Conservation (phyloP, 371 early-diverging fungal species). For the Coemansia sp. region DNA sequence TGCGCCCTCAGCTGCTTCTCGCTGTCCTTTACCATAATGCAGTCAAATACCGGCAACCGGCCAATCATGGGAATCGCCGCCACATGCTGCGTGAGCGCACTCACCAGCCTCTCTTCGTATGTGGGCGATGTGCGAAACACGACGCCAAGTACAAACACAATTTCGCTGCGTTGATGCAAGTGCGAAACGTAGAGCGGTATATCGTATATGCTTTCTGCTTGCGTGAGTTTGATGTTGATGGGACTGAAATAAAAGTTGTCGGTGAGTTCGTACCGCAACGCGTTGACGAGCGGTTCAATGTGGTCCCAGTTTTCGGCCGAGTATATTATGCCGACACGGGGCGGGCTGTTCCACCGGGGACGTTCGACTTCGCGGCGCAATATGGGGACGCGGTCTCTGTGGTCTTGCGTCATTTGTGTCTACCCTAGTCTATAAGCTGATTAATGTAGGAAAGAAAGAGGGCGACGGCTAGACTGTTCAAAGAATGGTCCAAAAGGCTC, state of each 20-base stretch:
- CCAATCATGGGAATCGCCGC: conserved; percentile 2
- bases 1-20: conserved; percentile 9
- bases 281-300: conserved; percentile 38
- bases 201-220: conserved; percentile 34
- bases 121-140: conserved; percentile 14
- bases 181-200: conserved; percentile 24
- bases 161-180: conserved; percentile 29
- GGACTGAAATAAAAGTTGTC: conserved; percentile 28
- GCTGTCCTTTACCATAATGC: conserved; percentile 31
- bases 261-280: conserved; percentile 40
- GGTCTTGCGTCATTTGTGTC: not conserved
- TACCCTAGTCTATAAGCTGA: not conserved
- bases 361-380: conserved; percentile 21
- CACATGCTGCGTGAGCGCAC: conserved; percentile 17
- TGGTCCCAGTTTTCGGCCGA: conserved; percentile 40
- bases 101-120: conserved; percentile 30
- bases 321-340: conserved; percentile 30
- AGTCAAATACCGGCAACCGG: conserved; percentile 40
- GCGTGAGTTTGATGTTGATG: conserved; percentile 32
- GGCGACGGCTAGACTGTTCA: not conserved
- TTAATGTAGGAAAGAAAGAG: no score
- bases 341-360: conserved; percentile 15
- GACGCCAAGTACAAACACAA: conserved; percentile 44
- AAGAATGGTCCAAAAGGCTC: not conserved
- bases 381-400: conserved; percentile 7